Evolutionary conservation across 305 asterid genomes (phyloP).

Genomic region (Fraxinus latifolia): DNA sequence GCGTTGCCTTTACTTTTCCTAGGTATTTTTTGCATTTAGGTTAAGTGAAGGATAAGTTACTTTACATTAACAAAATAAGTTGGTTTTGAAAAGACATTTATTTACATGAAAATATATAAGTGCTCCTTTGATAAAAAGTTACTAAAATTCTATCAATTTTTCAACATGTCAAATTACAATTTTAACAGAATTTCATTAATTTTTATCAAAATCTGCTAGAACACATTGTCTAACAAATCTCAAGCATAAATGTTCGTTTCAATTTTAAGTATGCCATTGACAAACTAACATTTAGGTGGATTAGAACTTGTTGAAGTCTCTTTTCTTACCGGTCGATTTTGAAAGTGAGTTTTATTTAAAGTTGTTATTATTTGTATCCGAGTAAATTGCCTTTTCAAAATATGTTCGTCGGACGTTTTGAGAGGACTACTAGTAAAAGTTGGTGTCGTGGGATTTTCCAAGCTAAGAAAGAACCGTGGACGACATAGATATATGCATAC

Average conservation of each 20-base stretch:
- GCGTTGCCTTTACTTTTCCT: constrained; percentile 21
- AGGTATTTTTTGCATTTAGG: constrained; percentile 8
- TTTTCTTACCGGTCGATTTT: background rate
- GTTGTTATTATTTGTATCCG: no score
- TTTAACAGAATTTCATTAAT: no score
- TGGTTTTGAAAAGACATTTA: constrained; percentile 25
- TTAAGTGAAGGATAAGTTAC: background rate
- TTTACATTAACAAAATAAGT: background rate
- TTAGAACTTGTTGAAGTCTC: background rate
- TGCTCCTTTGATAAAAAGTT: no score
- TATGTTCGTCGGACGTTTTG: background rate
- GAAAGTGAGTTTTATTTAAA: background rate
- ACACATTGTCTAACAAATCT: background rate
- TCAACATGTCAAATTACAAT: no score
- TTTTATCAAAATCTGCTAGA: no score
- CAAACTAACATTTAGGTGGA: background rate
- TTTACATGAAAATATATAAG: constrained; percentile 18
- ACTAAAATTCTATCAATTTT: no score
- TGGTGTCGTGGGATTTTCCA: background rate
- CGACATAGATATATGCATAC: background rate
- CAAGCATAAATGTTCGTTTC: background rate
- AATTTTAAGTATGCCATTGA: constrained; percentile 23
- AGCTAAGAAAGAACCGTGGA: background rate
- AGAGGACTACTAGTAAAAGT: background rate
- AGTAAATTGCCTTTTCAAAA: background rate